phyloP scores from a whole-genome alignment of 179 eudicot genomes.

The Spergularia azorica region DNA sequence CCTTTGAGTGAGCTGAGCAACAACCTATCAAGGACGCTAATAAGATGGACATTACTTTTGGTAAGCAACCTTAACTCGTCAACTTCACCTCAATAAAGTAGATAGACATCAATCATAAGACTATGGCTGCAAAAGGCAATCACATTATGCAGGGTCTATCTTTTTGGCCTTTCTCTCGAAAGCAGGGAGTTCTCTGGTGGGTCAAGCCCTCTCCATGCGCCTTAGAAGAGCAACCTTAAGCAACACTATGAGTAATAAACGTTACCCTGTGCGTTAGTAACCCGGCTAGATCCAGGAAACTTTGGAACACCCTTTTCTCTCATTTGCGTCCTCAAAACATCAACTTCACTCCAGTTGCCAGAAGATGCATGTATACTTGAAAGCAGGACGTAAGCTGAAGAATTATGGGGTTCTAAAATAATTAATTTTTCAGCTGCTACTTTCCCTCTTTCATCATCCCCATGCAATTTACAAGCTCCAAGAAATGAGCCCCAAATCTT shows the following conservation, averaged over 20 bases:
- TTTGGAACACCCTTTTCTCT: conserved; percentile 60
- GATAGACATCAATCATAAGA: too few relatives aligned
- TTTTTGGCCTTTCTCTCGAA: too few relatives aligned
- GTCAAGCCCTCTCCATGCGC: background rate
- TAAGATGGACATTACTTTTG: too few relatives aligned
- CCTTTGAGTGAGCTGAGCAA: too few relatives aligned
- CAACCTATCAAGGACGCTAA: too few relatives aligned
- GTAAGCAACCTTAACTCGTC: too few relatives aligned
- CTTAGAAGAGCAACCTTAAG: background rate
- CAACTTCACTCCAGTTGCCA: conserved; percentile 75
- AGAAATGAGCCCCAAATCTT: conserved; percentile 82
- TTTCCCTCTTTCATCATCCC: conserved; percentile 72
- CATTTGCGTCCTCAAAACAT: conserved; percentile 65
- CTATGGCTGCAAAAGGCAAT: too few relatives aligned
- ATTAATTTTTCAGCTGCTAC: conserved; percentile 77
- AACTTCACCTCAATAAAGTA: too few relatives aligned
- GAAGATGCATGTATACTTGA: conserved; percentile 76
- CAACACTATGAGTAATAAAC: conserved; percentile 31
- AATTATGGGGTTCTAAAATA: conserved; percentile 67
- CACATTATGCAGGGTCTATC: too few relatives aligned
- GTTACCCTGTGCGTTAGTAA: conserved; percentile 40
- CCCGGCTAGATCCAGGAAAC: conserved; percentile 78
- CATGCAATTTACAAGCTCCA: conserved; percentile 80
- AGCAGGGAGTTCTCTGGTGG: too few relatives aligned
- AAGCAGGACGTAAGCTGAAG: conserved; percentile 69